phyloP scores from a whole-genome alignment of 2,329 filamentous ascomycete genomes.

The Xylaria sp. region DNA sequence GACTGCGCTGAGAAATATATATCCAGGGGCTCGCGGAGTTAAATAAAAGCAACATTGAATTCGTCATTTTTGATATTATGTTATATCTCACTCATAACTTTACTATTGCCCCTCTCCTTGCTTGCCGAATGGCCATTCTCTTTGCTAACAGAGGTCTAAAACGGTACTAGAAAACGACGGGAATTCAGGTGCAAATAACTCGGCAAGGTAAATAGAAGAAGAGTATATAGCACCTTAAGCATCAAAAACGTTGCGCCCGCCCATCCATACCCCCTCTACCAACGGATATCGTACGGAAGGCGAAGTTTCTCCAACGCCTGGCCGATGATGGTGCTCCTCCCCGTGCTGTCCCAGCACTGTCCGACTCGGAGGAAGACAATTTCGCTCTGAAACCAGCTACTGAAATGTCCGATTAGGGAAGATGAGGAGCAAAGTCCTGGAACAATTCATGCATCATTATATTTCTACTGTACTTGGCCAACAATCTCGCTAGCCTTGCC shows the following conservation, averaged over 20 bases:
- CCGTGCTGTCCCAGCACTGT: not conserved
- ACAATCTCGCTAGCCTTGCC: constrained; percentile 94
- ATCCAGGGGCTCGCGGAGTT: not conserved
- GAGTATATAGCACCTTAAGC: constrained; percentile 16
- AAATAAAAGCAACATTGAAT: not conserved
- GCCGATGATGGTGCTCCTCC: constrained; percentile 8
- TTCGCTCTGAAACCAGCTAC: not conserved
- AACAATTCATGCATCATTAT: constrained; percentile 12
- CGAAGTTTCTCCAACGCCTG: constrained; percentile 23
- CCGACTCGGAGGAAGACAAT: constrained; percentile 4
- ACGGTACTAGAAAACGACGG: constrained; percentile 3
- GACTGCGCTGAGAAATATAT: not conserved
- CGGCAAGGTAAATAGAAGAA: constrained; percentile 15
- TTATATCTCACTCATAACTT: constrained; percentile 8
- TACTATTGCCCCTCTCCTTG: constrained; percentile 25
- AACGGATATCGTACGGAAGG: constrained; percentile 20
- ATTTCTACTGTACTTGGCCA: constrained; percentile 72
- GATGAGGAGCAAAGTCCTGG: constrained; percentile 9
- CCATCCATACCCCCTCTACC: constrained; percentile 20
- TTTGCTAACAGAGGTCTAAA: constrained; percentile 25
- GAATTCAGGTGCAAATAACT: constrained; percentile 7
- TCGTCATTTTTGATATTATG: constrained; percentile 30
- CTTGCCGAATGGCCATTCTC: constrained; percentile 21
- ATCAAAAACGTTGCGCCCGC: constrained; percentile 10
- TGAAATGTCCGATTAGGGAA: constrained; percentile 12